phyloP scores from a whole-genome alignment of 495 filamentous ascomycete species.

The Hypoxylon crocopeplum region DNA sequence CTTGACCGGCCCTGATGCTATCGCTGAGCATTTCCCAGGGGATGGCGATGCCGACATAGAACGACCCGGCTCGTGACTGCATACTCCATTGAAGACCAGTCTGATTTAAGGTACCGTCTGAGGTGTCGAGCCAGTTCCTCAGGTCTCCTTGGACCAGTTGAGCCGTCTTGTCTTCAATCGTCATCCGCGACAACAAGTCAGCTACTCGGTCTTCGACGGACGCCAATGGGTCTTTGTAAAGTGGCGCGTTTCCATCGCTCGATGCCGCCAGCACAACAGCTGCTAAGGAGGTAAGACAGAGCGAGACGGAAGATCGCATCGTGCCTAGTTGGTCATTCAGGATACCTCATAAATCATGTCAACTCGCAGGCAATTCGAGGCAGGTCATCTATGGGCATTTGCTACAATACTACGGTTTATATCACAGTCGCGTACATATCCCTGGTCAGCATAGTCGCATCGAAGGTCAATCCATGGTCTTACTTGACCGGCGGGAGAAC shows the following conservation, averaged over 20 bases:
- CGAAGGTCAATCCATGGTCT: constrained; percentile 1
- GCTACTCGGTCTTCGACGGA: constrained; percentile 66
- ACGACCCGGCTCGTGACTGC: constrained; percentile 65
- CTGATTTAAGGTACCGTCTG: constrained; percentile 65
- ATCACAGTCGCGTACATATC: constrained; percentile 7
- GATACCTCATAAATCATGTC: background rate
- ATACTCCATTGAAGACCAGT: constrained; percentile 70
- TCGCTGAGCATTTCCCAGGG: constrained; percentile 66
- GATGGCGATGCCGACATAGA: constrained; percentile 73
- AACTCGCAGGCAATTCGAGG: background rate
- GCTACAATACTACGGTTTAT: constrained; percentile 9
- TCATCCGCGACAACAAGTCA: constrained; percentile 73
- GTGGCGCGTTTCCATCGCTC: constrained; percentile 17
- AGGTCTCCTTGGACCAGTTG: constrained; percentile 75
- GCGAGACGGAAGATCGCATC: constrained; percentile 7
- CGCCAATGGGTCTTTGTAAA: constrained; percentile 69
- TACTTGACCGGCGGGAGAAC: constrained; percentile 18
- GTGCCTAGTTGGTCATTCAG: background rate
- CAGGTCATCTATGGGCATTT: background rate
- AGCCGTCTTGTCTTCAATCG: constrained; percentile 69
- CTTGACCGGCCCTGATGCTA: constrained; percentile 66
- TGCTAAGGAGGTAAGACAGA: constrained; percentile 9
- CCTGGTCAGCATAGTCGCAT: constrained; percentile 19
- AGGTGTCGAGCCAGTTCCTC: constrained; percentile 71
- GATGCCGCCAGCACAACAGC: constrained; percentile 6